These are phyloP conservation scores for Globisporangium rhizosaccharum DNA, from an alignment of 352 stramenopile species.

Conservation along the genomic window DNA sequence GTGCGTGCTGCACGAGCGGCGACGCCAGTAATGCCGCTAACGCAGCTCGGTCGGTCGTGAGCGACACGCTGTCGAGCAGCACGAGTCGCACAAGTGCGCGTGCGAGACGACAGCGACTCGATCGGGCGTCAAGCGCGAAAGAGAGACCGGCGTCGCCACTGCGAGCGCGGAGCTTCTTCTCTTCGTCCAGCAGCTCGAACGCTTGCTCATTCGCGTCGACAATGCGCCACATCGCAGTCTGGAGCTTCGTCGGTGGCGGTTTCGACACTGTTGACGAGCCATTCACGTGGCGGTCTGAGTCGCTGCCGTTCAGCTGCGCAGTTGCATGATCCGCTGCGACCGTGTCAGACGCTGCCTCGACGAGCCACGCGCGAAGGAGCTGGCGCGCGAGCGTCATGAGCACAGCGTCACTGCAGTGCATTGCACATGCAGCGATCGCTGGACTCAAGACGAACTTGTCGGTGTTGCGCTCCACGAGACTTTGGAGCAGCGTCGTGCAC, in stretches of 20 bases:
- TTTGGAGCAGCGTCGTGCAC: constrained; percentile 65
- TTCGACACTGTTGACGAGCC: background rate
- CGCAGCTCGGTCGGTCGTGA: constrained; percentile 20
- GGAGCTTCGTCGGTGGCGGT: background rate
- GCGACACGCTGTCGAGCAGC: constrained; percentile 19
- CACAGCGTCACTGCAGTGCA: constrained; percentile 50
- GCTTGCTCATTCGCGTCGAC: constrained; percentile 40
- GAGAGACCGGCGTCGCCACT: background rate
- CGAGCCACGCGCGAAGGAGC: constrained; percentile 24
- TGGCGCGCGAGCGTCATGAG: constrained; percentile 39
- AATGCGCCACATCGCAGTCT: constrained; percentile 25
- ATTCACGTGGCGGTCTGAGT: background rate
- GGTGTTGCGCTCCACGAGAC: constrained; percentile 67
- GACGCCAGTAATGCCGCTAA: constrained; percentile 15
- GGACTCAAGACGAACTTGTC: constrained; percentile 71
- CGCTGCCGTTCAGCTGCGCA: background rate
- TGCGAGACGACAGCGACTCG: constrained; percentile 25
- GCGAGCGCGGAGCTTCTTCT: constrained; percentile 26
- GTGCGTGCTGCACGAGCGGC: constrained; percentile 37
- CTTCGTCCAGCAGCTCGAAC: constrained; percentile 45
- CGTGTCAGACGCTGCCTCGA: background rate
- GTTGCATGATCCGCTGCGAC: constrained; percentile 7
- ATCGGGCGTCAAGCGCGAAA: no score
- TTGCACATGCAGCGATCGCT: constrained; percentile 62
- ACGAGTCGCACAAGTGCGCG: constrained; percentile 40